Evolutionary conservation across 176 grass and related monocot species (phyloP).

Genomic region (Oryza glaberrima): DNA sequence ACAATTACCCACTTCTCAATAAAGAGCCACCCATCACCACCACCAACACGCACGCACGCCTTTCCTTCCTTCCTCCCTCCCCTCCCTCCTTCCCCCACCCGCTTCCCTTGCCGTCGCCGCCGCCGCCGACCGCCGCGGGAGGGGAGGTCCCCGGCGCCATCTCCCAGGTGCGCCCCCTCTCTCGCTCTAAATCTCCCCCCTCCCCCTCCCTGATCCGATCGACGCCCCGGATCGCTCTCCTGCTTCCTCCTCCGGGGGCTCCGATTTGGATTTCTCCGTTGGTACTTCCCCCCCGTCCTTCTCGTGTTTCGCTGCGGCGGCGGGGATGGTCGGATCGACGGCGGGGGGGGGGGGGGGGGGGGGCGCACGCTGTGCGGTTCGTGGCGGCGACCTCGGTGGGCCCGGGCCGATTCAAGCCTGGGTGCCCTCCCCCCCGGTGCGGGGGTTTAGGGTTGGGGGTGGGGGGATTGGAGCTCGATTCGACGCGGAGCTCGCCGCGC

Average conservation of each 20-base stretch:
- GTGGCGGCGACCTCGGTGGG: not conserved
- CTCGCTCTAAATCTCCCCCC: not conserved
- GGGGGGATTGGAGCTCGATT: constrained; percentile 10
- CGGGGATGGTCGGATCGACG: constrained; percentile 5
- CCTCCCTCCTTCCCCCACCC: not conserved
- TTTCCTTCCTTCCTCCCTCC: not conserved
- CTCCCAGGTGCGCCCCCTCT: constrained; percentile 35
- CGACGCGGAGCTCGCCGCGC: not conserved
- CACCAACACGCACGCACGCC: not conserved
- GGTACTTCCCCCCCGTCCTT: too few species aligned
- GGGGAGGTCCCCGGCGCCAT: not conserved
- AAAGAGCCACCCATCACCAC: not conserved
- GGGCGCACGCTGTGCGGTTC: not conserved
- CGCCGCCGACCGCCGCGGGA: constrained; percentile 6
- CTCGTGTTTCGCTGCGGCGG: not conserved
- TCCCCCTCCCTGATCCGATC: constrained; percentile 7
- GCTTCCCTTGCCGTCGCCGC: not conserved
- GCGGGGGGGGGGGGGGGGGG: too few species aligned
- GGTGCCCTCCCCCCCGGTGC: too few species aligned
- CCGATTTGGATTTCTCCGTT: constrained; percentile 18
- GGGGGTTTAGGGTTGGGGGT: constrained; percentile 34
- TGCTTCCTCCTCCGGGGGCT: not conserved
- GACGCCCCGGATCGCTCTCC: constrained; percentile 1
- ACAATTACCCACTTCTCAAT: constrained; percentile 39
- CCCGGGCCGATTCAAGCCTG: too few species aligned